These are phyloP conservation scores for Leccinum barrowsii DNA, from an alignment of 768 basidiomycete genomes.

Conservation along the genomic window DNA sequence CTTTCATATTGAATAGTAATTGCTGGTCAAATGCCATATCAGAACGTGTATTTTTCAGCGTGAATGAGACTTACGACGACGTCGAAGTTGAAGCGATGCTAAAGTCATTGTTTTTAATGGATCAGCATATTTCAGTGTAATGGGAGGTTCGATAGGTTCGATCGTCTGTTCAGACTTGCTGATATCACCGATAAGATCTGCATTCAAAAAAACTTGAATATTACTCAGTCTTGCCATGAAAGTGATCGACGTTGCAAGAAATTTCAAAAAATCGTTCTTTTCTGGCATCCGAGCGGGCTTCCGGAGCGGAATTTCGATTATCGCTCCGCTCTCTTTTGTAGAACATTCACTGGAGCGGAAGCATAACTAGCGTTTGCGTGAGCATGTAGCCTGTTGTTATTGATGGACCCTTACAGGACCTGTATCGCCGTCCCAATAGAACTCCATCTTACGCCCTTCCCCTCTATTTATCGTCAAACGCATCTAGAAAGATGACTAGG, in stretches of 20 bases:
- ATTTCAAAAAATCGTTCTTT: conserved; percentile 80
- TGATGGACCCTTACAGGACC: too few relatives aligned
- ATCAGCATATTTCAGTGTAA: conserved; percentile 51
- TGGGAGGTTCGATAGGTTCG: conserved; percentile 36
- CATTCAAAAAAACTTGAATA: conserved; percentile 78
- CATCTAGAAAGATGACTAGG: conserved; percentile 14
- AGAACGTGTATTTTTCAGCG: too few relatives aligned
- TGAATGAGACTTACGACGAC: conserved; percentile 24
- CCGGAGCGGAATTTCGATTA: conserved; percentile 77
- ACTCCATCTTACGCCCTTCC: conserved; percentile 34
- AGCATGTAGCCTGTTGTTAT: too few relatives aligned
- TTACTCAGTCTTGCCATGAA: conserved; percentile 79
- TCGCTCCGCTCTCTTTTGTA: too few relatives aligned
- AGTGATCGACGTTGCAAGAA: conserved; percentile 84
- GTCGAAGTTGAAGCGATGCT: conserved; percentile 33
- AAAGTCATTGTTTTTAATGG: conserved; percentile 55
- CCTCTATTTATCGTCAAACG: neutral
- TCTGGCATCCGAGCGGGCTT: conserved; percentile 73
- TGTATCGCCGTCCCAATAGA: too few relatives aligned
- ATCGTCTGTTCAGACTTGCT: conserved; percentile 50
- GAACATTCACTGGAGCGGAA: too few relatives aligned
- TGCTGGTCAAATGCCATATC: too few relatives aligned
- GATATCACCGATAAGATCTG: conserved; percentile 59
- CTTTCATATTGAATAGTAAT: too few relatives aligned
- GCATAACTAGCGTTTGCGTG: too few relatives aligned